phyloP scores from a whole-genome alignment of 495 filamentous ascomycete species.

The Trichoderma virens region DNA sequence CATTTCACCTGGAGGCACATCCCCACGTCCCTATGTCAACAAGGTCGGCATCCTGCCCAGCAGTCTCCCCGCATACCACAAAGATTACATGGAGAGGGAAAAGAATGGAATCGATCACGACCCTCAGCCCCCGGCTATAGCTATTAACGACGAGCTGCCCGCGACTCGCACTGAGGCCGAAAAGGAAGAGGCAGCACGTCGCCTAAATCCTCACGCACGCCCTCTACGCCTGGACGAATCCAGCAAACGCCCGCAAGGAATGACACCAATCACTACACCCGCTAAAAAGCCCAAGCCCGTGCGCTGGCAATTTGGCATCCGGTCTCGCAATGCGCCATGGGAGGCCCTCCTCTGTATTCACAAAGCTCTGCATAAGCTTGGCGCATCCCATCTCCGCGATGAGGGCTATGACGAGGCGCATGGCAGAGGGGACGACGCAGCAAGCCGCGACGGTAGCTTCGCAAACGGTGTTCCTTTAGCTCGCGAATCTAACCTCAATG shows the following conservation, averaged over 20 bases:
- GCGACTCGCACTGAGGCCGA: constrained; percentile 58
- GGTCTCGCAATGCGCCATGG: constrained; percentile 83
- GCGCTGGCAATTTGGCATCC: constrained; percentile 96
- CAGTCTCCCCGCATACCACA: constrained; percentile 81
- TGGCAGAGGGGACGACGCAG: constrained; percentile 20
- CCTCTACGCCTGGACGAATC: constrained; percentile 50
- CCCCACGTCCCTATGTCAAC: constrained; percentile 53
- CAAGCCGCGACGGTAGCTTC: constrained; percentile 11
- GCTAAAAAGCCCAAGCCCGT: constrained; percentile 61
- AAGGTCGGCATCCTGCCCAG: constrained; percentile 86
- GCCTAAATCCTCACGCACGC: constrained; percentile 73
- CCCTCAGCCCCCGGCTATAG: constrained; percentile 22
- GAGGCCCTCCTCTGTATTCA: constrained; percentile 93
- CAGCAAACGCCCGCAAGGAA: constrained; percentile 58
- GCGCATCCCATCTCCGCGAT: constrained; percentile 70
- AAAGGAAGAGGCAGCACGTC: constrained; percentile 63
- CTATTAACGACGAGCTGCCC: constrained; percentile 41
- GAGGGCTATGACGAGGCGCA: constrained; percentile 43
- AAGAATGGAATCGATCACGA: constrained; percentile 33
- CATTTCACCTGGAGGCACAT: constrained; percentile 35
- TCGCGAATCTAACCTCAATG: background rate
- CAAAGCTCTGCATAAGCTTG: constrained; percentile 77
- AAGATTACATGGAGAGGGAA: constrained; percentile 74
- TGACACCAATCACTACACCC: constrained; percentile 46
- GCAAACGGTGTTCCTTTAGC: background rate